phyloP scores from a whole-genome alignment of 257 asterid species.

The Fraxinus pennsylvanica region DNA sequence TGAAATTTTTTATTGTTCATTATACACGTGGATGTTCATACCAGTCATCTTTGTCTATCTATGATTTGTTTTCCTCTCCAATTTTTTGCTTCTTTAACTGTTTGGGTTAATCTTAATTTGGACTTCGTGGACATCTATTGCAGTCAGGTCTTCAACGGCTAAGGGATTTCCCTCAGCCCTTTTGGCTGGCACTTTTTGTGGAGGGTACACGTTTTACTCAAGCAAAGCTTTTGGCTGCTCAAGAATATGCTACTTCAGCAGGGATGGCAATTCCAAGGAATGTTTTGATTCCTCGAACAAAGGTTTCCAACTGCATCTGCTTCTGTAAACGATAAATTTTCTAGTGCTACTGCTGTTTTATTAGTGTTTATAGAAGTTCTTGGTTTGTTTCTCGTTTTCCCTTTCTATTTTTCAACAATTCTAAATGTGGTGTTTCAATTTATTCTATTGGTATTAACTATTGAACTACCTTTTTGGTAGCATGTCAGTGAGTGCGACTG shows the following conservation, averaged over 20 bases:
- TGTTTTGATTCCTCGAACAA: slow-evolving; percentile 94
- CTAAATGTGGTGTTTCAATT: not conserved
- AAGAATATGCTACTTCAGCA: slow-evolving; percentile 79
- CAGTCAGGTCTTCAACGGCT: slow-evolving; percentile 78
- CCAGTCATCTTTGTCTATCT: not conserved
- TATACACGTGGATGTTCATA: not conserved
- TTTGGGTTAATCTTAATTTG: slow-evolving; percentile 14
- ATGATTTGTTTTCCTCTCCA: not conserved
- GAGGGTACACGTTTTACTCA: slow-evolving; percentile 97
- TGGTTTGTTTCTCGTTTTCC: not conserved
- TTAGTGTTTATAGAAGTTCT: too few relatives aligned
- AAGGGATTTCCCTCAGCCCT: slow-evolving; percentile 79
- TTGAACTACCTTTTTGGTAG: too few relatives aligned
- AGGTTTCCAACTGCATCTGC: slow-evolving; percentile 49
- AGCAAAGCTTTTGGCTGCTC: slow-evolving; percentile 94
- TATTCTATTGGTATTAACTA: too few relatives aligned
- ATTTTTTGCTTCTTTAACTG: not conserved
- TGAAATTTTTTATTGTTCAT: not conserved
- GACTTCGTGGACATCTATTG: slow-evolving; percentile 29
- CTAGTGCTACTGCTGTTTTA: not conserved
- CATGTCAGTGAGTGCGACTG: too few relatives aligned
- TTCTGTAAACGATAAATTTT: not conserved
- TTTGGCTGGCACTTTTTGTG: slow-evolving; percentile 95
- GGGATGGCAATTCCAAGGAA: slow-evolving; percentile 89
- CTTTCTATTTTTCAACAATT: not conserved